A percentile compares a stretch with the other conserved stretches of the same genome.
Evolutionary conservation across 208 protist genomes (phyloP).

Genomic region (Acanthamoeba royreba): DNA sequence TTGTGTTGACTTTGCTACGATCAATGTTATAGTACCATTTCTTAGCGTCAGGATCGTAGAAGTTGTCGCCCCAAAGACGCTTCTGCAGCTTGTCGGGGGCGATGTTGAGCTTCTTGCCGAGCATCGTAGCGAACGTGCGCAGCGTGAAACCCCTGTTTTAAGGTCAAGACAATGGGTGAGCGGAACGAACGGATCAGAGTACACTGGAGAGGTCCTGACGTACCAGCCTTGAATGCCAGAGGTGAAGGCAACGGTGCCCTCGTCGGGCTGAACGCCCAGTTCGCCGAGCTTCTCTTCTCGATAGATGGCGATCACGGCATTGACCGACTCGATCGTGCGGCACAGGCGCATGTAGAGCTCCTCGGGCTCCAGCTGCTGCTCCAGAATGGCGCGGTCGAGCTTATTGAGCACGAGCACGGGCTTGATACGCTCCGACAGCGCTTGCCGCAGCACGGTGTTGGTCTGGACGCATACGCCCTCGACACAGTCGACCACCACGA

Average conservation of each 20-base stretch:
- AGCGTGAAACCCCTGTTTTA: constrained; percentile 93
- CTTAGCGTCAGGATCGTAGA: constrained; percentile 91
- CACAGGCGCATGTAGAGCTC: constrained; percentile 83
- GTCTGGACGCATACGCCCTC: constrained; percentile 99
- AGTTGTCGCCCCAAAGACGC: constrained; percentile 98
- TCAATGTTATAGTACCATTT: constrained; percentile 84
- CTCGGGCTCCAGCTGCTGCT: constrained; percentile 89
- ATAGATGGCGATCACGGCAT: constrained; percentile 98
- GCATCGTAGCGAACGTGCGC: constrained; percentile 91
- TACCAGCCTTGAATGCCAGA: constrained; percentile 97
- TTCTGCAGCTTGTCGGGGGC: constrained; percentile 83
- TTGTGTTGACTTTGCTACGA: background rate
- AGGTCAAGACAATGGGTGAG: no score
- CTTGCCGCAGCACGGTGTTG: constrained; percentile 98
- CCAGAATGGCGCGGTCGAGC: constrained; percentile 94
- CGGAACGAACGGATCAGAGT: background rate
- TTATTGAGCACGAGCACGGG: constrained; percentile 99
- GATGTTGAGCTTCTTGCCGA: constrained; percentile 92
- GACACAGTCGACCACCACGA: constrained; percentile 99
- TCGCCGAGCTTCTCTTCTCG: constrained; percentile 93
- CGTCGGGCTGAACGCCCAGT: constrained; percentile 82
- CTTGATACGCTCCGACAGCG: constrained; percentile 96
- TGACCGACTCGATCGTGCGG: constrained; percentile 90
- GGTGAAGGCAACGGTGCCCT: constrained; percentile 97
- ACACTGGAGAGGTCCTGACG: background rate